Conservation (phyloP, 148 eudicot genomes). For the Fallopia convolvulus region DNA sequence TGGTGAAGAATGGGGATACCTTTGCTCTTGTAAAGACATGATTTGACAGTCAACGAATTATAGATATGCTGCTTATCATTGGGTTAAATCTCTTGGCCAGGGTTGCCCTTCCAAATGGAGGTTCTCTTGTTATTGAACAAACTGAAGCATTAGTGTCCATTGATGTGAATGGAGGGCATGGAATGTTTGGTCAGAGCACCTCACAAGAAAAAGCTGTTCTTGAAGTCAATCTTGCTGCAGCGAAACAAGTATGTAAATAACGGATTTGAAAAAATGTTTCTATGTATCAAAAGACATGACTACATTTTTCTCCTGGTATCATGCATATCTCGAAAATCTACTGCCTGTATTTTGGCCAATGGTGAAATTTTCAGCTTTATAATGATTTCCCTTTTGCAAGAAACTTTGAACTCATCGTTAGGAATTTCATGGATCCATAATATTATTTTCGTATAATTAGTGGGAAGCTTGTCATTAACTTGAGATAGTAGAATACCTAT, state of each 20-base stretch:
- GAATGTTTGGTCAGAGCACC: slow-evolving; percentile 81
- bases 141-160: slow-evolving; percentile 95
- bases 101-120: slow-evolving; percentile 81
- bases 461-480: background rate
- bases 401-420: background rate
- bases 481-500: background rate
- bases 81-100: slow-evolving; percentile 25
- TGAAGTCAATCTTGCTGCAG: slow-evolving; percentile 94
- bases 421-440: background rate
- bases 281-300: background rate
- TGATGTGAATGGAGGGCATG: slow-evolving; percentile 93
- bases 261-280: background rate
- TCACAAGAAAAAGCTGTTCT: slow-evolving; percentile 91
- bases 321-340: background rate
- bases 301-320: background rate
- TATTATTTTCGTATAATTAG: background rate
- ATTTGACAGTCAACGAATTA: background rate
- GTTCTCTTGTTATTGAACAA: slow-evolving; percentile 89
- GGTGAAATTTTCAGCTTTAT: background rate
- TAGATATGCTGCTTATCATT: background rate
- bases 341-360: background rate
- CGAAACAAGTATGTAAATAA: slow-evolving; percentile 59
- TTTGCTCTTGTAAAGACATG: background rate
- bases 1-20: background rate
- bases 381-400: background rate